These are phyloP conservation scores for Pyricularia sp. DNA, from an alignment of 2,329 filamentous ascomycete genomes.

Conservation along the genomic window DNA sequence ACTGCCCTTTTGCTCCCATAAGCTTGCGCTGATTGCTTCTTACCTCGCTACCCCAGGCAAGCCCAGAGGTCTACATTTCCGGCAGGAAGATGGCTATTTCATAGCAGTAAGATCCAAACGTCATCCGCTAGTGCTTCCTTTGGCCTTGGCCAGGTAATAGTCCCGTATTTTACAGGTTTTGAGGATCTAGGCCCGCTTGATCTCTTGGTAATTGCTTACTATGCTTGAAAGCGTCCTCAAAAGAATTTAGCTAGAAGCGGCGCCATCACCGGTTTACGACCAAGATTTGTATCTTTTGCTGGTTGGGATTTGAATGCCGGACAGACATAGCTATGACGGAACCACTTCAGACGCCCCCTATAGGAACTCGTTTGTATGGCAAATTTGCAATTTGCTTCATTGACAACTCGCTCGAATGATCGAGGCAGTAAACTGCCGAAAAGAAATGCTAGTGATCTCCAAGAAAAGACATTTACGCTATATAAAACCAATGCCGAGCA, in stretches of 20 bases:
- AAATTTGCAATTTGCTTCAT: not conserved
- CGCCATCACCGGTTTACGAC: not conserved
- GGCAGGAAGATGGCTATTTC: not conserved
- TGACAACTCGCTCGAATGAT: not conserved
- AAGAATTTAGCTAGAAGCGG: not conserved
- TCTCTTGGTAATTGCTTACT: not conserved
- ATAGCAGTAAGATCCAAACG: not conserved
- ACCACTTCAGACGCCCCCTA: too few species aligned
- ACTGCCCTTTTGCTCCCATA: not conserved
- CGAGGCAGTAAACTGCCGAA: not conserved
- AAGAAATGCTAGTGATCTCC: not conserved
- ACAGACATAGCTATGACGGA: not conserved
- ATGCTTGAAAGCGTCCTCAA: not conserved
- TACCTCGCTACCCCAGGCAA: not conserved
- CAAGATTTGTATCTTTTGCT: not conserved
- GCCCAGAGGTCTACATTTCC: not conserved
- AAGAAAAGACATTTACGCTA: not conserved
- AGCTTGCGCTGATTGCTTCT: not conserved
- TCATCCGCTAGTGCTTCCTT: not conserved
- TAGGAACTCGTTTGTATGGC: too few species aligned
- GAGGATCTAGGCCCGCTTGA: not conserved
- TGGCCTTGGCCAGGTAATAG: not conserved
- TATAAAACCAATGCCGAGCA: not conserved
- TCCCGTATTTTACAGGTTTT: not conserved
- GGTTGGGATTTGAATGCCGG: not conserved